Base-by-base conservation (phyloP, 1,139 yeast species). In the Debaryomyces coudertii region DNA sequence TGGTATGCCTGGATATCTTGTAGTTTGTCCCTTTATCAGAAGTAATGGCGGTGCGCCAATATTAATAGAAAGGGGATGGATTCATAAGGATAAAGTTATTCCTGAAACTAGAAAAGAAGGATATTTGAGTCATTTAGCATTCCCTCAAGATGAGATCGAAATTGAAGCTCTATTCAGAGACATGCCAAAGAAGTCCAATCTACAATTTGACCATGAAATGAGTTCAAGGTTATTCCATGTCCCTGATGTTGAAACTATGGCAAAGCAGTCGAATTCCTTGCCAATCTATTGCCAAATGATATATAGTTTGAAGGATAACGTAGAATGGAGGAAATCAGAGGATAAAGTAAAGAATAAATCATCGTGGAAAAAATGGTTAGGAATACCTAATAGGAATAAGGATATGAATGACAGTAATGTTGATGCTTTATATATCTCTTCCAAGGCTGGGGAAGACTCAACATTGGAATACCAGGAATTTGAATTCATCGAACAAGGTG, bases 1-100 rank as follows among this genome's bases (percentile, higher is more conserved):
- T 52, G 96, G 92, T 7, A 76, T 73, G 53, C 78, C 83, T 47
- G 99, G 99, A 2, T 93, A 87, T 63, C 71, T 81, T 40, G 77
- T 93, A 9, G 82, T 89, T 31, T 86, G 96, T 7, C 99, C 99
- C 4, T 81, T 93, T 58, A 77, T 82, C 23, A 80, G 96, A 49
- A 72, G 81, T 9, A 82, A 82, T 53, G 96, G 96, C 11, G 89
- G 89, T 0, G 61, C 74, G 46, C 85, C 85, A 7, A 71, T 92
- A 23, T 72, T 93, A 47, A 79, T 93, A 28, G 95, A 90, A 63
- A 79, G 99, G 54, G 99, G 99, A 6, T 93, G 98, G 96, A 83
- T 93, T 40, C 72, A 82, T 28, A 90, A 87, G 55, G 86, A 83
- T 14, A 82, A 81, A 53, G 85, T 87, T 5, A 72, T 82, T 23